These are phyloP conservation scores for Phaeolepiota aurea DNA, from an alignment of 768 basidiomycete species.

Conservation along the genomic window DNA sequence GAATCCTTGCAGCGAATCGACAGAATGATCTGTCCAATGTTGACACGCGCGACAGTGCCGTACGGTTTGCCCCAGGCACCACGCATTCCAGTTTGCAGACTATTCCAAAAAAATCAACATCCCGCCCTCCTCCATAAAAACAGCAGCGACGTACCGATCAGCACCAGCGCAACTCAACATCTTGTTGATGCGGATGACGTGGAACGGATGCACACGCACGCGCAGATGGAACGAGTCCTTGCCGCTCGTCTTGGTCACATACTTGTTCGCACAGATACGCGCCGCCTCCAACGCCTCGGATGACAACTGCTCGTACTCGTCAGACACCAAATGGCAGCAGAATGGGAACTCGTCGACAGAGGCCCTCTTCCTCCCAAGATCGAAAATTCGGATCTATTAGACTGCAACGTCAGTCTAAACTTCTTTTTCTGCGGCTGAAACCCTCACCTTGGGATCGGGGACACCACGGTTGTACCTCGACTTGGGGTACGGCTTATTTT, in stretches of 20 bases:
- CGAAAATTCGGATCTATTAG: constrained; percentile 92
- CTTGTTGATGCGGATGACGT: constrained; percentile 99
- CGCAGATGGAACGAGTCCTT: constrained; percentile 99
- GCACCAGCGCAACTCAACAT: constrained; percentile 99
- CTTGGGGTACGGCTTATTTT: constrained; percentile 98
- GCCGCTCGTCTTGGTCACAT: constrained; percentile 94
- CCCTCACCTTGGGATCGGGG: constrained; percentile 83
- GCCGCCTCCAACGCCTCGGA: constrained; percentile 96
- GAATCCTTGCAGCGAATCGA: constrained; percentile 85
- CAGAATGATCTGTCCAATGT: constrained; percentile 93
- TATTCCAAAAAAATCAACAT: constrained; percentile 15
- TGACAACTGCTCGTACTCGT: constrained; percentile 96
- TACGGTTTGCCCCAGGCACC: constrained; percentile 99
- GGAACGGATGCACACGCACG: constrained; percentile 96
- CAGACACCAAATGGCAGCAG: constrained; percentile 93
- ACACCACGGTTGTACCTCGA: constrained; percentile 98
- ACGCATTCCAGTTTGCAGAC: constrained; percentile 96
- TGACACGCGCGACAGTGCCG: constrained; percentile 90
- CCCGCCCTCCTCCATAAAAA: not conserved
- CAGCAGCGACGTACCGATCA: constrained; percentile 65
- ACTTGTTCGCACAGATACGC: constrained; percentile 99
- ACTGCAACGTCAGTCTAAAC: no score
- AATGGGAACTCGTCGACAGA: constrained; percentile 97
- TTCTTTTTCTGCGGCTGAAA: not conserved
- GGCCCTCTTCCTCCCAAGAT: constrained; percentile 93